phyloP scores from a whole-genome alignment of 495 filamentous ascomycete genomes.

The Hypoxylon fragiforme region DNA sequence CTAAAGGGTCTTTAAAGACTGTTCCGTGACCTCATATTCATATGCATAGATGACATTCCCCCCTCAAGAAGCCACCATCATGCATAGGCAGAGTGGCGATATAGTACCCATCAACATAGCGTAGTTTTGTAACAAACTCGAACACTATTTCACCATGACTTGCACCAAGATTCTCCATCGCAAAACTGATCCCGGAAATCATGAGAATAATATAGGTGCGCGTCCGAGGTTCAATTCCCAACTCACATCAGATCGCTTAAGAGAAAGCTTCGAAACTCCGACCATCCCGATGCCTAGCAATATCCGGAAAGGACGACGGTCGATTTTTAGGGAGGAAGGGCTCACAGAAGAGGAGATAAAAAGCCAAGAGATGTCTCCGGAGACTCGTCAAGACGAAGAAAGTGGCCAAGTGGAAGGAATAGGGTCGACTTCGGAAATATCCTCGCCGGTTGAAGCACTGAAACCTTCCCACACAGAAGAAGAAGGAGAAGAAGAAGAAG shows the following conservation, averaged over 20 bases:
- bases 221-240: slow-evolving; percentile 52
- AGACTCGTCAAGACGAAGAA: slow-evolving; percentile 19
- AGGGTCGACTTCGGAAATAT: slow-evolving; percentile 25
- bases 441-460: slow-evolving; percentile 17
- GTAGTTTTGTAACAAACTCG: neutral
- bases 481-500: too few species aligned
- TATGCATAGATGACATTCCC: slow-evolving; percentile 16
- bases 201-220: slow-evolving; percentile 11
- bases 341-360: slow-evolving; percentile 42
- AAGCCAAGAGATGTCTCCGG: neutral
- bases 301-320: slow-evolving; percentile 44
- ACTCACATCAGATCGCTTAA: slow-evolving; percentile 49
- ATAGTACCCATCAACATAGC: slow-evolving; percentile 4
- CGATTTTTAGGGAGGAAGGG: slow-evolving; percentile 52
- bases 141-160: slow-evolving; percentile 27
- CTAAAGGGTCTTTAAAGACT: slow-evolving; percentile 5
- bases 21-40: slow-evolving; percentile 31
- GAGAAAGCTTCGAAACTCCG: slow-evolving; percentile 44
- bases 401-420: slow-evolving; percentile 34
- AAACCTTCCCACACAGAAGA: slow-evolving; percentile 10
- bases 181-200: slow-evolving; percentile 16
- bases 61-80: slow-evolving; percentile 11
- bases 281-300: slow-evolving; percentile 41
- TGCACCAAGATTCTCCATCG: slow-evolving; percentile 24
- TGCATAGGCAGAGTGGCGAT: slow-evolving; percentile 18